These are phyloP conservation scores for Coprinopsis sp. DNA, from an alignment of 768 basidiomycete species.

Conservation along the genomic window DNA sequence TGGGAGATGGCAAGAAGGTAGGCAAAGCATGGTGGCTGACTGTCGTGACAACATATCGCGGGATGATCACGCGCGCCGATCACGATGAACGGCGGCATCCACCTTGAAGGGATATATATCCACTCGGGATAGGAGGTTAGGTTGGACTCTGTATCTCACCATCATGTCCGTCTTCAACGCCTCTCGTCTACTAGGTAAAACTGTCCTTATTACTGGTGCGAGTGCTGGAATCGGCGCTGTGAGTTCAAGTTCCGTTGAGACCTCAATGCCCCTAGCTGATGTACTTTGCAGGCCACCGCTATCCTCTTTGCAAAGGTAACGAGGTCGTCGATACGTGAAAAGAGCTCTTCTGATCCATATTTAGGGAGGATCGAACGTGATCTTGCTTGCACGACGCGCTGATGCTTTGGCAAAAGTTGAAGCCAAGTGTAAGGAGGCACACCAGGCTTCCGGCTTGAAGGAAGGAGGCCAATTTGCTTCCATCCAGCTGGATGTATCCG, in stretches of 20 bases:
- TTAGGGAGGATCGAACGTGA: conserved; percentile 83
- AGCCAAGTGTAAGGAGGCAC: conserved; percentile 61
- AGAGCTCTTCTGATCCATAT: not conserved
- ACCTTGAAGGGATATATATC: not conserved
- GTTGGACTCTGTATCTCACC: conserved; percentile 1
- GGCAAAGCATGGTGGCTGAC: conserved; percentile 5
- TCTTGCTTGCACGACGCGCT: conserved; percentile 74
- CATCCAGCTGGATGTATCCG: conserved; percentile 75
- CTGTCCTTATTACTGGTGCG: conserved; percentile 85
- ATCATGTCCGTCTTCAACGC: conserved; percentile 79
- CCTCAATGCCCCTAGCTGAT: not conserved
- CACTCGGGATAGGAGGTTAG: not conserved
- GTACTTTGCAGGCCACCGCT: conserved; percentile 64
- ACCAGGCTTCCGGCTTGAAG: conserved; percentile 65
- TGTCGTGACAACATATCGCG: conserved; percentile 13
- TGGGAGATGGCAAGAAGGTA: conserved; percentile 5
- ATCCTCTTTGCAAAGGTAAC: conserved; percentile 84
- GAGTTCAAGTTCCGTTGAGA: conserved; percentile 22
- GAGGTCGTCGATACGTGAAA: not conserved
- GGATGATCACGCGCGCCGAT: conserved; percentile 20
- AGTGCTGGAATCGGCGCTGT: conserved; percentile 89
- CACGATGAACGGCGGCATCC: not conserved
- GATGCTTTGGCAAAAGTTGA: conserved; percentile 71
- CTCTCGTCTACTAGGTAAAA: conserved; percentile 76
- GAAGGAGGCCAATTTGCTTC: conserved; percentile 75